Evolutionary conservation across 2,329 filamentous ascomycete species (phyloP).

Genomic region (Huntiella abstrusa): DNA sequence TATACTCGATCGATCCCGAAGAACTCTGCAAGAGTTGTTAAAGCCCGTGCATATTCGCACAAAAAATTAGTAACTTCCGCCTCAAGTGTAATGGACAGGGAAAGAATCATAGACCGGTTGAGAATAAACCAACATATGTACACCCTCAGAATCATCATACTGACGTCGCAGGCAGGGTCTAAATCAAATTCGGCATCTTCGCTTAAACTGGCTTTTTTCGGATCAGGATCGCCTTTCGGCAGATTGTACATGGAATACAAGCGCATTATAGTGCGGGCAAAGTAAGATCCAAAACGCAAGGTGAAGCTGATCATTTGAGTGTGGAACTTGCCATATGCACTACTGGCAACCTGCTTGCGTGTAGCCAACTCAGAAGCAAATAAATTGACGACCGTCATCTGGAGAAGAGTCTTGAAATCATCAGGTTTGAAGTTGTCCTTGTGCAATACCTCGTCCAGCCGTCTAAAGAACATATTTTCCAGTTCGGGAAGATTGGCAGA

Average conservation of each 20-base stretch:
- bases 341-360: constrained; percentile 23
- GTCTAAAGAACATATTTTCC: constrained; percentile 67
- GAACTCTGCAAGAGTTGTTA: constrained; percentile 9
- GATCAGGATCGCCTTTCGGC: no score
- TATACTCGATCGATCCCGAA: constrained; percentile 8
- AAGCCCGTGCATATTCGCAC: constrained; percentile 10
- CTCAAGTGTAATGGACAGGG: constrained; percentile 1
- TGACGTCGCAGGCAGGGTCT: constrained; percentile 6
- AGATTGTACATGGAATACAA: no score
- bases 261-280: no score
- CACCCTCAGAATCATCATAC: constrained; percentile 11
- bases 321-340: background rate
- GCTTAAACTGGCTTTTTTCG: constrained; percentile 23
- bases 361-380: constrained; percentile 59
- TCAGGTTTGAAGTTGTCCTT: constrained; percentile 1
- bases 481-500: constrained; percentile 46
- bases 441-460: constrained; percentile 30
- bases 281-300: no score
- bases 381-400: constrained; percentile 67
- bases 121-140: constrained; percentile 12
- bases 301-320: background rate
- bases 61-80: constrained; percentile 4
- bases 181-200: background rate
- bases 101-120: constrained; percentile 5
- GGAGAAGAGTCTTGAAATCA: constrained; percentile 2